phyloP scores from a whole-genome alignment of 352 stramenopile genomes.

The Phytophthora aleatoria region DNA sequence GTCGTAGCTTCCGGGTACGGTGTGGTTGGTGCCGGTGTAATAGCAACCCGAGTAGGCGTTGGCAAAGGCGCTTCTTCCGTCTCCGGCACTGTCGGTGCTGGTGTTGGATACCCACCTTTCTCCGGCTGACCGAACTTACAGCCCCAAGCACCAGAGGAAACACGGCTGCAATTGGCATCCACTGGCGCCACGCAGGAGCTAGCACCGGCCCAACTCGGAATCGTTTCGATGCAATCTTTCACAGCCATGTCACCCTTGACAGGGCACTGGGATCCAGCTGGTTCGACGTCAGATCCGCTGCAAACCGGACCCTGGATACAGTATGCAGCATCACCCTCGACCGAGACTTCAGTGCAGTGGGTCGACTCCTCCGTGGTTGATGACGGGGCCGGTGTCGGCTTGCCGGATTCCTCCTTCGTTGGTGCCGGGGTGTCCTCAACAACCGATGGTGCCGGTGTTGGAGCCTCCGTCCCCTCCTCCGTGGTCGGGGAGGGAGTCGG shows the following conservation, averaged over 20 bases:
- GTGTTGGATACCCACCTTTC: conserved; percentile 21
- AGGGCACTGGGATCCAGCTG: conserved; percentile 50
- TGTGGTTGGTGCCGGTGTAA: conserved; percentile 15
- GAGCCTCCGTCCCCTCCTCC: background rate
- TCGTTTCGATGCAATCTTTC: conserved; percentile 52
- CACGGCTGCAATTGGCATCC: conserved; percentile 50
- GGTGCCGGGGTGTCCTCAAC: background rate
- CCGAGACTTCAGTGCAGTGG: conserved; percentile 46
- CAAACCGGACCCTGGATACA: conserved; percentile 63
- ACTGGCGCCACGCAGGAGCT: conserved; percentile 49
- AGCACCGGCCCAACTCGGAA: conserved; percentile 47
- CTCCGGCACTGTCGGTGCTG: conserved; percentile 31
- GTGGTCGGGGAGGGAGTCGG: background rate
- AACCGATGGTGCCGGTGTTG: background rate
- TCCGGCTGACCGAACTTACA: conserved; percentile 41
- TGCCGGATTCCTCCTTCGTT: background rate
- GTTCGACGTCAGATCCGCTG: conserved; percentile 39
- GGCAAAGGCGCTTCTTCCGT: conserved; percentile 1
- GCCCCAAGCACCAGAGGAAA: conserved; percentile 59
- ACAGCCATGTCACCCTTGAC: conserved; percentile 52
- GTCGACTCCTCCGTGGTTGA: conserved; percentile 15
- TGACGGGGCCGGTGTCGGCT: background rate
- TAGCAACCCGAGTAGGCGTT: conserved; percentile 6
- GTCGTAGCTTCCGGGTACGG: conserved; percentile 4
- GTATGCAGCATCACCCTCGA: conserved; percentile 68